Conservation (phyloP, 768 basidiomycete genomes). For the Fibroporia radiculosa region DNA sequence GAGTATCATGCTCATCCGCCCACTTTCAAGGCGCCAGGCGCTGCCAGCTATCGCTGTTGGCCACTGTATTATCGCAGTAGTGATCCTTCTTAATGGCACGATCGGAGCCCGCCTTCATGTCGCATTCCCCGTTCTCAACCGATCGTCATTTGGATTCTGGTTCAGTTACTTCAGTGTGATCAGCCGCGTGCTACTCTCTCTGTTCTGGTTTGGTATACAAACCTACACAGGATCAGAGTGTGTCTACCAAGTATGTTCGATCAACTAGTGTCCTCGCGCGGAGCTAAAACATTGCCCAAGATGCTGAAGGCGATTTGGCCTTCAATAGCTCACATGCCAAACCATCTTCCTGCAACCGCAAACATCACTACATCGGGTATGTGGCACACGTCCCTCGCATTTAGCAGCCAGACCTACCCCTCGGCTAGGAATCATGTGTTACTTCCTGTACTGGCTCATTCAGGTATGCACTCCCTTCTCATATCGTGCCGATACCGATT, state of each 20-base stretch:
- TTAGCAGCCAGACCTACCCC: background rate
- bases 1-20: background rate
- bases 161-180: slow-evolving; percentile 82
- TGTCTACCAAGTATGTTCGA: slow-evolving; percentile 56
- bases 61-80: slow-evolving; percentile 61
- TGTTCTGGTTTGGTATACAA: slow-evolving; percentile 82
- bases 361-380: slow-evolving; percentile 57
- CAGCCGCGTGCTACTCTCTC: slow-evolving; percentile 63
- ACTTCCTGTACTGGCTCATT: slow-evolving; percentile 70
- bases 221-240: slow-evolving; percentile 57
- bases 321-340: slow-evolving; percentile 53
- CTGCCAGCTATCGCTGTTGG: slow-evolving; percentile 64
- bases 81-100: slow-evolving; percentile 74
- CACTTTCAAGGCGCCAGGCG: slow-evolving; percentile 47
- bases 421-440: slow-evolving; percentile 56
- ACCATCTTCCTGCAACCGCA: slow-evolving; percentile 47
- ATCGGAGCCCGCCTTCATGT: slow-evolving; percentile 72
- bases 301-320: slow-evolving; percentile 86
- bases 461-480: slow-evolving; percentile 20
- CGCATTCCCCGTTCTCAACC: slow-evolving; percentile 70
- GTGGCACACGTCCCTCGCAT: background rate
- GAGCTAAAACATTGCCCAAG: slow-evolving; percentile 1
- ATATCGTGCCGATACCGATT: background rate
- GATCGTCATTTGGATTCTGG: slow-evolving; percentile 87
- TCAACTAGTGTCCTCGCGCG: too few relatives aligned